Conservation (phyloP, 176 grass and related monocot species). For the Alopecurus myosuroides region DNA sequence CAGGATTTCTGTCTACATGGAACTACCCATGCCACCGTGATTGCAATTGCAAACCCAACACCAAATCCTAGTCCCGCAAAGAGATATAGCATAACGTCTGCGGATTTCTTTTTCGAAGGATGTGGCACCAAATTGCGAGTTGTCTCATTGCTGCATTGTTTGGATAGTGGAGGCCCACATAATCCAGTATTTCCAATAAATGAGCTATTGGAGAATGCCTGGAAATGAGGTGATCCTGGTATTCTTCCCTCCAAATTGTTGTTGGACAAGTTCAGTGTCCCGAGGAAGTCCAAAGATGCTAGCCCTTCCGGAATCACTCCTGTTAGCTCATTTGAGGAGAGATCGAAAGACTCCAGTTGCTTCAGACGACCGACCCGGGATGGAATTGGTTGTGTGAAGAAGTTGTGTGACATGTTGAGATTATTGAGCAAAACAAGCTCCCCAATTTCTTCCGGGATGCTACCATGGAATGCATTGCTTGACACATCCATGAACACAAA, state of each 20-base stretch:
- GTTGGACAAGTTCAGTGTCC: constrained; percentile 26
- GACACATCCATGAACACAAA: constrained; percentile 12
- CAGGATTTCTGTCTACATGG: background rate
- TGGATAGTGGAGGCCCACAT: background rate
- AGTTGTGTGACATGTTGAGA: constrained; percentile 28
- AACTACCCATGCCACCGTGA: background rate
- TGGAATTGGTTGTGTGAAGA: background rate
- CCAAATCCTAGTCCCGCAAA: constrained; percentile 12
- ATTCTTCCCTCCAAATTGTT: constrained; percentile 34
- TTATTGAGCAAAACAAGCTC: background rate
- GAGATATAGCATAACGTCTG: background rate
- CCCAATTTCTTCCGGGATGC: constrained; percentile 27
- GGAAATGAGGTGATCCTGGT: constrained; percentile 9
- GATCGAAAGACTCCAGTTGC: constrained; percentile 33
- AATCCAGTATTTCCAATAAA: background rate
- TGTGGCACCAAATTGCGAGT: background rate
- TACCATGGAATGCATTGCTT: constrained; percentile 20
- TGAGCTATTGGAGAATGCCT: background rate
- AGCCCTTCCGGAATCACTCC: constrained; percentile 21
- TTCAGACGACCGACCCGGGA: background rate
- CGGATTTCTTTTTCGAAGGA: no score
- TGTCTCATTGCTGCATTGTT: background rate
- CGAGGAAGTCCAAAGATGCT: constrained; percentile 29
- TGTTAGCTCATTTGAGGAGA: constrained; percentile 34
- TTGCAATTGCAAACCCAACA: constrained; percentile 5